Percentiles rank a stretch among this genome's conserved stretches.
phyloP scores from a whole-genome alignment of 176 grass and related monocot species.

The Aegilops sharonensis region DNA sequence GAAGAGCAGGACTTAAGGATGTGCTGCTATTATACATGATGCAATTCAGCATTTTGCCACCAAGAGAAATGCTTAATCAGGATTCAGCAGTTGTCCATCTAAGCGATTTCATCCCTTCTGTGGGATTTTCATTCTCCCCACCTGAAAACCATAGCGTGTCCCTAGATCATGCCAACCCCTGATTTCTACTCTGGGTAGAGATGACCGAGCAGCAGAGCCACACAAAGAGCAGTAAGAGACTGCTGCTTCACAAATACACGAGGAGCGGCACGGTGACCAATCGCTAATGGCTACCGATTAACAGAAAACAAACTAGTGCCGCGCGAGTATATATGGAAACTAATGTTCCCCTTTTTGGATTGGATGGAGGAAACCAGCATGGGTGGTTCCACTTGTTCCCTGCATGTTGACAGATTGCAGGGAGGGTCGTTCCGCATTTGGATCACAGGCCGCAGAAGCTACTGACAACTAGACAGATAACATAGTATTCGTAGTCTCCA shows the following conservation, averaged over 20 bases:
- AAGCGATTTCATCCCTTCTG: not conserved
- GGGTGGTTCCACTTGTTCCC: not conserved
- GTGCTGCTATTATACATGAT: not conserved
- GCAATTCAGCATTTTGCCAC: not conserved
- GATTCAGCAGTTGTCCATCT: not conserved
- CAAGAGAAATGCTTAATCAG: not conserved
- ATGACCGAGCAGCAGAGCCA: not conserved
- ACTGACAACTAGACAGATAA: not conserved
- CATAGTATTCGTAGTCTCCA: not conserved
- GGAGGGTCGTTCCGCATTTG: not conserved
- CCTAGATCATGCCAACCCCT: not conserved
- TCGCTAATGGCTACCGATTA: not conserved
- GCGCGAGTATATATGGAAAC: no score
- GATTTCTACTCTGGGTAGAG: not conserved
- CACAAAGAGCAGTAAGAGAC: not conserved
- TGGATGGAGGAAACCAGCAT: no score
- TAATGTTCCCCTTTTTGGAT: not conserved
- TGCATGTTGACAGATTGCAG: not conserved
- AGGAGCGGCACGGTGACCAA: not conserved
- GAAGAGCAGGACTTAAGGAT: not conserved
- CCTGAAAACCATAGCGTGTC: no score
- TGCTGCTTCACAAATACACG: not conserved
- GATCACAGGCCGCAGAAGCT: not conserved
- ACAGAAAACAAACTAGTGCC: not conserved
- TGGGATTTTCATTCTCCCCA: not conserved